These are phyloP conservation scores for Aspergillus quadricinctus DNA, from an alignment of 2,329 filamentous ascomycete species.

Conservation along the genomic window DNA sequence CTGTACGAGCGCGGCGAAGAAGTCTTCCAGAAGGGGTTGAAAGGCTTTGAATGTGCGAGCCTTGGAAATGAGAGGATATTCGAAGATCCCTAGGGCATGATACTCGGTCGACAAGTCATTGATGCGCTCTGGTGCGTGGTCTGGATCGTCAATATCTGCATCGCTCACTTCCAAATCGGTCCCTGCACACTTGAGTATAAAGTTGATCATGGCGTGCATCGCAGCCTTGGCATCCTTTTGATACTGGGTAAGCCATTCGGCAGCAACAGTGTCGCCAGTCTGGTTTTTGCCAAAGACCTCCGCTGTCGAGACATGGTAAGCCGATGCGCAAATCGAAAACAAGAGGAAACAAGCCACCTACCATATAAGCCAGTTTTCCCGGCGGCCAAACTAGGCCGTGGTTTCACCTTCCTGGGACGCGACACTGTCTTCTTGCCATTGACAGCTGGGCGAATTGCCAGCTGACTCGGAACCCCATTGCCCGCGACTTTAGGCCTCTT, in stretches of 20 bases:
- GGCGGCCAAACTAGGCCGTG: constrained; percentile 49
- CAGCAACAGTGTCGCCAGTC: constrained; percentile 53
- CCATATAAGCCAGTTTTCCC: constrained; percentile 56
- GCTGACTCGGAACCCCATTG: constrained; percentile 41
- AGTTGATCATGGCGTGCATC: constrained; percentile 57
- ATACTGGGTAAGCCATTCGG: constrained; percentile 56
- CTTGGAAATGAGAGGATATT: constrained; percentile 87
- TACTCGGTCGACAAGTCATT: constrained; percentile 84
- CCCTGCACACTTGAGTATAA: constrained; percentile 65
- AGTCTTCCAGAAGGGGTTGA: constrained; percentile 69
- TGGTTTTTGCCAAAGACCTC: constrained; percentile 57
- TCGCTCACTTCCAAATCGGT: constrained; percentile 73
- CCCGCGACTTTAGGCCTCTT: constrained; percentile 56
- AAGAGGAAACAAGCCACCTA: constrained; percentile 26
- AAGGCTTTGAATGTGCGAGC: constrained; percentile 73
- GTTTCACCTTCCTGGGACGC: constrained; percentile 48
- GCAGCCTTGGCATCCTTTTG: constrained; percentile 52
- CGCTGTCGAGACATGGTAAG: constrained; percentile 38
- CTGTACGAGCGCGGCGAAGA: constrained; percentile 72
- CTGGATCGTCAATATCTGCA: constrained; percentile 83
- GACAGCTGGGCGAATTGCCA: constrained; percentile 53
- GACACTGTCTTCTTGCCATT: constrained; percentile 42
- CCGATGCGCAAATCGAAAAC: not conserved
- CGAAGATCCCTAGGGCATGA: constrained; percentile 75
- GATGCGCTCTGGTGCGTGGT: constrained; percentile 75